A percentile compares a stretch with the other conserved stretches of the same genome.
Conservation (phyloP, 805 yeast species). For the Teunomyces panamensis region DNA sequence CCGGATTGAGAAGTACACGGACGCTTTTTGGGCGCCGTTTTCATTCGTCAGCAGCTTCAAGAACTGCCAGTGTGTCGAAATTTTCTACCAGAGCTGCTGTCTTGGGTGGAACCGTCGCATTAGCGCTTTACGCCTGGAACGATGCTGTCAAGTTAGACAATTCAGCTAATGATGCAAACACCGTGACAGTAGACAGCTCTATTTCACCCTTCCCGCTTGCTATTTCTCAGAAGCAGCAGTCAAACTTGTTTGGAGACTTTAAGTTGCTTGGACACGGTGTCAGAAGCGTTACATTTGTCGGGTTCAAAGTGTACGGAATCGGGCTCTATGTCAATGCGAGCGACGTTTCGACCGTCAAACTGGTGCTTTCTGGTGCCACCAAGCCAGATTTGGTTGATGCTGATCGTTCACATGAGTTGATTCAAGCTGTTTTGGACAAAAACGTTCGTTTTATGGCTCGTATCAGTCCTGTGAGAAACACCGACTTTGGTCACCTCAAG, state of each 20-base stretch:
- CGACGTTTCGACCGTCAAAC: slow-evolving; percentile 37
- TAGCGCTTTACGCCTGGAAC: neutral
- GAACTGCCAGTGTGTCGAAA: neutral
- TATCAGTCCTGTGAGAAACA: slow-evolving; percentile 83
- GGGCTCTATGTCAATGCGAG: slow-evolving; percentile 73
- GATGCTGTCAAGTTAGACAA: slow-evolving; percentile 8
- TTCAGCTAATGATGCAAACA: slow-evolving; percentile 9
- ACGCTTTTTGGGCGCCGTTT: neutral
- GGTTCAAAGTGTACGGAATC: slow-evolving; percentile 80
- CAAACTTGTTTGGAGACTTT: slow-evolving; percentile 35
- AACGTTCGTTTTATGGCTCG: slow-evolving; percentile 66
- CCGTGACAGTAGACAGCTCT: slow-evolving; percentile 47
- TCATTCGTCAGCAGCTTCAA: neutral
- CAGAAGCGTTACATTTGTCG: slow-evolving; percentile 77
- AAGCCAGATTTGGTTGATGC: slow-evolving; percentile 39
- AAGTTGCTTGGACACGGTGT: slow-evolving; percentile 75
- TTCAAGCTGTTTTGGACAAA: slow-evolving; percentile 55
- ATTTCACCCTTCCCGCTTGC: slow-evolving; percentile 49
- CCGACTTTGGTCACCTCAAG: slow-evolving; percentile 84
- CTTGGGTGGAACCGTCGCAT: slow-evolving; percentile 1
- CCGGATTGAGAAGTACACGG: slow-evolving; percentile 2
- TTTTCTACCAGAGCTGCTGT: neutral
- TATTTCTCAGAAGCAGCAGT: slow-evolving; percentile 5
- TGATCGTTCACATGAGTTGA: slow-evolving; percentile 48
- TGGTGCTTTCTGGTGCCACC: neutral